Conservation (phyloP, 495 filamentous ascomycete species). For the Durotheca rogersii region DNA sequence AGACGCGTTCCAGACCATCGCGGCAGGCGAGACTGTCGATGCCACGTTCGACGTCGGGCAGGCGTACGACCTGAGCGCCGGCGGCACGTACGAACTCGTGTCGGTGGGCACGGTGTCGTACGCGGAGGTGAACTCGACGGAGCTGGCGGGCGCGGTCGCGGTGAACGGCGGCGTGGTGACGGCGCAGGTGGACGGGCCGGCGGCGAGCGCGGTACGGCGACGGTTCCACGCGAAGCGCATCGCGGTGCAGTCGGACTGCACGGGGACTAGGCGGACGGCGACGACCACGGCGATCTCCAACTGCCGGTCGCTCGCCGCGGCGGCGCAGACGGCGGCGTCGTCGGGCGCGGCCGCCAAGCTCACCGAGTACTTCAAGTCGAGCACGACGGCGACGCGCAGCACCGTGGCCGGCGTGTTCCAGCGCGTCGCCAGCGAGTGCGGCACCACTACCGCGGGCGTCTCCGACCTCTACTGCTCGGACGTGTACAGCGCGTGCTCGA, state of each 20-base stretch:
- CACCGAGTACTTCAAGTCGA: slow-evolving; percentile 63
- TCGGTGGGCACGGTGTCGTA: slow-evolving; percentile 52
- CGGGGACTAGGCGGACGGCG: slow-evolving; percentile 41
- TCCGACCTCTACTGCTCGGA: slow-evolving; percentile 59
- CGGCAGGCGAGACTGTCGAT: slow-evolving; percentile 55
- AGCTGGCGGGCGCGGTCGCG: slow-evolving; percentile 47
- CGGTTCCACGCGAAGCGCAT: slow-evolving; percentile 53
- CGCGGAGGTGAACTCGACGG: slow-evolving; percentile 49
- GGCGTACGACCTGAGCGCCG: slow-evolving; percentile 55
- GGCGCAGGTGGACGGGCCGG: slow-evolving; percentile 51
- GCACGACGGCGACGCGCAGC: slow-evolving; percentile 41
- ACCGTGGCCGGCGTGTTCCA: slow-evolving; percentile 54
- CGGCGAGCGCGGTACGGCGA: slow-evolving; percentile 51
- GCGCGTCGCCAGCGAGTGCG: slow-evolving; percentile 54
- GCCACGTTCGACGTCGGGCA: slow-evolving; percentile 59
- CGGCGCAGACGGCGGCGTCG: slow-evolving; percentile 55
- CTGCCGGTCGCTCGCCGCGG: slow-evolving; percentile 51
- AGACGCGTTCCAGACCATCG: slow-evolving; percentile 58
- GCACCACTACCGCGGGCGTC: slow-evolving; percentile 42
- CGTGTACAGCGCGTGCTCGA: slow-evolving; percentile 50
- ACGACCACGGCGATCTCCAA: slow-evolving; percentile 51
- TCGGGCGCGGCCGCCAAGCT: slow-evolving; percentile 54
- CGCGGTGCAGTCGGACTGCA: slow-evolving; percentile 50
- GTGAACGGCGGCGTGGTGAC: slow-evolving; percentile 50
- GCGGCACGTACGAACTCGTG: slow-evolving; percentile 50